phyloP scores from a whole-genome alignment of 1,284 basidiomycete genomes.

The Moesziomyces sp. region DNA sequence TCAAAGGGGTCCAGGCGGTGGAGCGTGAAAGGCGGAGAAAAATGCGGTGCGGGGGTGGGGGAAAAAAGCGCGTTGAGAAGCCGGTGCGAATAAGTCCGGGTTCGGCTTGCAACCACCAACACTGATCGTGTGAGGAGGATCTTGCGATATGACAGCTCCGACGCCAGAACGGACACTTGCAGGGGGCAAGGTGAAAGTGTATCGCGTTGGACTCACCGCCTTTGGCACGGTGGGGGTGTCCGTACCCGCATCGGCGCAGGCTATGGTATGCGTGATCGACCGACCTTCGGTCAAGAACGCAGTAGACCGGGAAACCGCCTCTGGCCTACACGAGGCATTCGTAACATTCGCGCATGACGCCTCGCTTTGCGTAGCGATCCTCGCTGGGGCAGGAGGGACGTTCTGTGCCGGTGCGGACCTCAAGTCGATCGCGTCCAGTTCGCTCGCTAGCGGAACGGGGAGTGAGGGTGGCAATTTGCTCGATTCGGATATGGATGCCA shows the following conservation, averaged over 20 bases:
- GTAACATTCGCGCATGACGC: slow-evolving; percentile 24
- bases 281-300: slow-evolving; percentile 33
- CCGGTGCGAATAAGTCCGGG: too few species aligned
- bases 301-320: slow-evolving; percentile 26
- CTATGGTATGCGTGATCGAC: slow-evolving; percentile 42
- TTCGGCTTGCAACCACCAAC: slow-evolving; percentile 4
- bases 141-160: too few species aligned
- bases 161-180: slow-evolving; percentile 14
- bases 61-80: too few species aligned
- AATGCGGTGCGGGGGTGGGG: too few species aligned
- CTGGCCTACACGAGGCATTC: slow-evolving; percentile 28
- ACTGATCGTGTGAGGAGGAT: too few species aligned
- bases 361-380: slow-evolving; percentile 19
- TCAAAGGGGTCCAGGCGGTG: too few species aligned
- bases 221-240: neutral
- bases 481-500: slow-evolving; percentile 38
- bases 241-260: neutral
- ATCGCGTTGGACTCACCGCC: slow-evolving; percentile 9
- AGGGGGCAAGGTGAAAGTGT: slow-evolving; percentile 33
- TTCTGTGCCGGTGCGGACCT: slow-evolving; percentile 48
- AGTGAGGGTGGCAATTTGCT: slow-evolving; percentile 15
- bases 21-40: too few species aligned
- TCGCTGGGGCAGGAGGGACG: slow-evolving; percentile 20
- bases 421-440: slow-evolving; percentile 20
- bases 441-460: neutral